These are phyloP conservation scores for Aspergillus leporis DNA, from an alignment of 495 filamentous ascomycete species.

Conservation along the genomic window DNA sequence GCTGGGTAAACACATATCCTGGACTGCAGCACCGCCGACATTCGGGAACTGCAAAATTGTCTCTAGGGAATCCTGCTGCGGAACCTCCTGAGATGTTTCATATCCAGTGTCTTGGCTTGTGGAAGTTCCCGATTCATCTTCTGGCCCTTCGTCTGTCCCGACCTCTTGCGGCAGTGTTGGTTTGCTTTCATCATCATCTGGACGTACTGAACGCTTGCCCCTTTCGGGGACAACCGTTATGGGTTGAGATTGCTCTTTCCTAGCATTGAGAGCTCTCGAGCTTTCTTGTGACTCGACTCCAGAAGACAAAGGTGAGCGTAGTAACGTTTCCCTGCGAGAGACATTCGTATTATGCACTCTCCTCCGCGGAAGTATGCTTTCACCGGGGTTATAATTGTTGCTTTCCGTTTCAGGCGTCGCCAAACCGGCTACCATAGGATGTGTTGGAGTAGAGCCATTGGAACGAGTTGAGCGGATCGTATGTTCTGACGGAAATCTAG, in stretches of 20 bases:
- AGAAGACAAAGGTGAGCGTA: conserved; percentile 42
- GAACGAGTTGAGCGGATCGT: conserved; percentile 35
- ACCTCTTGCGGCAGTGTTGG: conserved; percentile 13
- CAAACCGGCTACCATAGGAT: conserved; percentile 37
- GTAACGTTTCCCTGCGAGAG: conserved; percentile 35
- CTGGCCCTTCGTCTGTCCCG: conserved; percentile 9
- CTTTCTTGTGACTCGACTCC: conserved; percentile 30
- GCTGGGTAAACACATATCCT: conserved; percentile 91
- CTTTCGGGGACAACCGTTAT: conserved; percentile 20
- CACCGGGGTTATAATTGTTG: conserved; percentile 31
- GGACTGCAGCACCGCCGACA: conserved; percentile 63
- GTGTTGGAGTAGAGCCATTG: conserved; percentile 26
- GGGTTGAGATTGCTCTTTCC: conserved; percentile 19
- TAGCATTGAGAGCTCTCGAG: conserved; percentile 14
- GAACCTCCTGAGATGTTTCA: conserved; percentile 21
- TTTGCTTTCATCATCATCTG: conserved; percentile 11
- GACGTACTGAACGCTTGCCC: conserved; percentile 14
- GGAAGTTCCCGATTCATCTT: conserved; percentile 17
- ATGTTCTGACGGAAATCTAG: conserved; percentile 38
- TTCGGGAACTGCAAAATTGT: conserved; percentile 33
- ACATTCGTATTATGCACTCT: conserved; percentile 39
- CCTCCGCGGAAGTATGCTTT: conserved; percentile 28
- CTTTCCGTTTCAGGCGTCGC: conserved; percentile 48
- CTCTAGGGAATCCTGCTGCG: conserved; percentile 25
- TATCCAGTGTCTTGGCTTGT: conserved; percentile 28